Base-by-base conservation (phyloP, 192 early-diverging fungal species). In the Backusella tuberculispora region DNA sequence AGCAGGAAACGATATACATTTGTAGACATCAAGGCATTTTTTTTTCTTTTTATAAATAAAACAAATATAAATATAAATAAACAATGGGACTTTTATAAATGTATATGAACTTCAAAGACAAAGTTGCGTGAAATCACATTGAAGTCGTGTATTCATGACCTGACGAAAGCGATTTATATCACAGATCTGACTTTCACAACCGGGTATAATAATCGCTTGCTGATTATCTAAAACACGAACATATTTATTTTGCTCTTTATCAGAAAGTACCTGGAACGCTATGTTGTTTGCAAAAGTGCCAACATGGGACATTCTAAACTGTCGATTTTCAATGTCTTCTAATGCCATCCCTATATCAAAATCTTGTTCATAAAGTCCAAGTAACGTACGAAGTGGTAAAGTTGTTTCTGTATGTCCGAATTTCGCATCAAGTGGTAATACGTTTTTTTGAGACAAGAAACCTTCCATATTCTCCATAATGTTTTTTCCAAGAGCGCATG, bases 311-410 rank as follows among this genome's bases (percentile, higher is more conserved):
- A 53, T 53, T 53, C 47, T 60, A 29, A 60, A 60, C 53, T 60
- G 53, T 5, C 53, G 53, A 5, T 60, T 9, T 19, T 12, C 26
- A 26, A 24, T 10, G 10, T 60, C 21, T 26, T 60, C 53, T 8
- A 60, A 60, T 60, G 53, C 13, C 53, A 60, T 60, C 13, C 24
- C 21, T 60, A 60, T 60, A 60, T 60, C 24, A 60, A 60, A 60
- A 8, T 26, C 24, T 10, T 60, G 21, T 26, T 60, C 26, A 9
- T 60, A 60, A 10, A 60, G 13, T 60, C 53, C 21, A 60, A 60
- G 53, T 12, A 60, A 5, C 0, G 53, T 60, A 24, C 53, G 53
- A 60, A 60, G 53, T 12, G 53, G 53, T 26, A 60, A 12, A 26
- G 53, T 60, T 8, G 53, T 60, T 60, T 60, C 53, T 5, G 53